phyloP scores from a whole-genome alignment of 805 yeast species.

The Suhomyces sp. region DNA sequence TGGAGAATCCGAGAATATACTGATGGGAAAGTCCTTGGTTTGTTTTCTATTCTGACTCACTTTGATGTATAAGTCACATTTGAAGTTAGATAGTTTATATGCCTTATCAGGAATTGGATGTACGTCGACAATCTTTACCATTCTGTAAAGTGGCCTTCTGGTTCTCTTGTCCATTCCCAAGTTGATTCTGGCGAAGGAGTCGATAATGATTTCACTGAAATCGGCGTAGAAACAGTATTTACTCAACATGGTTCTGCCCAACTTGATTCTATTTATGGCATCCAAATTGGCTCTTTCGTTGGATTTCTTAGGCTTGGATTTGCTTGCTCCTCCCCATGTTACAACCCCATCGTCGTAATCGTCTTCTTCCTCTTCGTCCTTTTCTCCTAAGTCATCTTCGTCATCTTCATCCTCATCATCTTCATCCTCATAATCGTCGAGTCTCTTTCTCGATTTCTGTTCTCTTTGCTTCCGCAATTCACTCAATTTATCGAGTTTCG shows the following conservation, averaged over 20 bases:
- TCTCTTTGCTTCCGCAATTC: constrained; percentile 78
- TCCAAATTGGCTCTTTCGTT: constrained; percentile 48
- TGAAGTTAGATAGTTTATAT: constrained; percentile 42
- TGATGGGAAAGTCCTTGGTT: constrained; percentile 73
- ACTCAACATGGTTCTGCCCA: constrained; percentile 75
- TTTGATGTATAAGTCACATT: constrained; percentile 54
- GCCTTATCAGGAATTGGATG: constrained; percentile 42
- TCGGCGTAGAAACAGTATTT: constrained; percentile 81
- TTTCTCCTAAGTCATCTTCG: constrained; percentile 40
- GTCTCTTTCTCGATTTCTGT: constrained; percentile 42
- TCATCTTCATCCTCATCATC: constrained; percentile 24
- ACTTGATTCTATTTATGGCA: constrained; percentile 70
- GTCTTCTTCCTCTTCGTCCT: constrained; percentile 44
- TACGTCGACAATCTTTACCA: constrained; percentile 77
- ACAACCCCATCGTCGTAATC: constrained; percentile 24
- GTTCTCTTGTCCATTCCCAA: constrained; percentile 68
- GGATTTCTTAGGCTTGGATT: constrained; percentile 35
- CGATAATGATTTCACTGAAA: constrained; percentile 66
- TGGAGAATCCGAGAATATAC: constrained; percentile 74
- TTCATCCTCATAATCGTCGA: constrained; percentile 22
- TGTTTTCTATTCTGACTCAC: constrained; percentile 81
- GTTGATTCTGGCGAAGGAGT: constrained; percentile 80
- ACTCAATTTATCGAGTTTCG: constrained; percentile 56
- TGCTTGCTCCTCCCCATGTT: constrained; percentile 41
- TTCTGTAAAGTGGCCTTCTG: constrained; percentile 67